Conservation (phyloP, 2,329 filamentous ascomycete genomes). For the Pyrenophora seminiperda region DNA sequence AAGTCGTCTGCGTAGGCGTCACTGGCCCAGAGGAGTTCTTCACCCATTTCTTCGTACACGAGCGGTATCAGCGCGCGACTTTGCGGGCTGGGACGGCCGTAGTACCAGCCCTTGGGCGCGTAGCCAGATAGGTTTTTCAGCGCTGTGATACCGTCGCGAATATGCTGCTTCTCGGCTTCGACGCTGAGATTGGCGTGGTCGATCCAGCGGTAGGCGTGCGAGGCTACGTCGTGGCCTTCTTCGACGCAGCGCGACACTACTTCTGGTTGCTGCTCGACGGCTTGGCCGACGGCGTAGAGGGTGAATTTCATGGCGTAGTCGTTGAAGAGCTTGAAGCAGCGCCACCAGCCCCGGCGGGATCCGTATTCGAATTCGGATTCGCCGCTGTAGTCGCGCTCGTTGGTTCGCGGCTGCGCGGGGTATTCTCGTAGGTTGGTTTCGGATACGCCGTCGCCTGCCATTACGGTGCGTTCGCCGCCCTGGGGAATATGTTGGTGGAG, state of each 20-base stretch:
- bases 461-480: constrained; percentile 38
- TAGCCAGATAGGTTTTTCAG: constrained; percentile 54
- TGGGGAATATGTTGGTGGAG: constrained; percentile 26
- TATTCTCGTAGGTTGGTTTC: constrained; percentile 47
- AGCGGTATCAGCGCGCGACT: constrained; percentile 55
- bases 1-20: constrained; percentile 62
- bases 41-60: constrained; percentile 60
- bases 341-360: constrained; percentile 57
- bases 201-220: constrained; percentile 59
- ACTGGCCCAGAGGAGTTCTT: constrained; percentile 56
- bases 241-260: constrained; percentile 56
- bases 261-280: constrained; percentile 56
- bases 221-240: constrained; percentile 58
- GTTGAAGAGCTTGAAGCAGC: constrained; percentile 57
- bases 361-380: constrained; percentile 61
- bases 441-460: constrained; percentile 41
- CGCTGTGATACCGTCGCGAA: constrained; percentile 50
- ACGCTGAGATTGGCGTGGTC: constrained; percentile 55
- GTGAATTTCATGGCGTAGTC: constrained; percentile 57
- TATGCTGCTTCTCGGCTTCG: constrained; percentile 56
- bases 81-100: constrained; percentile 54
- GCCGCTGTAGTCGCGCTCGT: constrained; percentile 54
- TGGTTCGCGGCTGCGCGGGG: constrained; percentile 40
- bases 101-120: constrained; percentile 58
- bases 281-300: constrained; percentile 57